Conservation (phyloP, 1,284 basidiomycete genomes). For the Irpex sp. region DNA sequence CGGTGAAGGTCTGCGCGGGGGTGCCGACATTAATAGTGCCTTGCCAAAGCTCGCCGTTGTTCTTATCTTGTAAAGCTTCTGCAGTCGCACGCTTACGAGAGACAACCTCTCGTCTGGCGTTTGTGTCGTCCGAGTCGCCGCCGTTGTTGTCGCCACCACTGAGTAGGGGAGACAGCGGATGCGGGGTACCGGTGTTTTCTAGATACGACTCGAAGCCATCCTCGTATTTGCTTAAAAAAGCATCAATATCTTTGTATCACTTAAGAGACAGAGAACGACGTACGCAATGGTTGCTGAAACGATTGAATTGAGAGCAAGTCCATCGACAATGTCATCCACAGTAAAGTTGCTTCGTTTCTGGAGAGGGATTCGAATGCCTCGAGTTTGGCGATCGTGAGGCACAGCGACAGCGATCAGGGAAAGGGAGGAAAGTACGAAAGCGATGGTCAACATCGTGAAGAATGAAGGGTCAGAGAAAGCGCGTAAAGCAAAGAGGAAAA, state of each 20-base stretch:
- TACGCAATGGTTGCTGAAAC: not conserved
- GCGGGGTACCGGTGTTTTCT: slow-evolving; percentile 10
- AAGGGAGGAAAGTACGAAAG: slow-evolving; percentile 3
- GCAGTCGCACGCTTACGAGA: not conserved
- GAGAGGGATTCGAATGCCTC: slow-evolving; percentile 1
- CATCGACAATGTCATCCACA: not conserved
- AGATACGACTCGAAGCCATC: slow-evolving; percentile 8
- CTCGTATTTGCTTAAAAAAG: slow-evolving; percentile 8
- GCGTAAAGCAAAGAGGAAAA: not conserved
- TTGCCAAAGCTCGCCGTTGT: slow-evolving; percentile 30
- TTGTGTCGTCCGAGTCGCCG: not conserved
- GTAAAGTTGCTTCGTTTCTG: slow-evolving; percentile 2
- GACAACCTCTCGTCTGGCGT: not conserved
- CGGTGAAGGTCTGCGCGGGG: slow-evolving; percentile 22
- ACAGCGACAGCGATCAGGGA: slow-evolving; percentile 1
- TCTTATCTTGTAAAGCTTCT: slow-evolving; percentile 18
- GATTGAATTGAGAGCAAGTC: not conserved
- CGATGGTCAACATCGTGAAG: slow-evolving; percentile 18
- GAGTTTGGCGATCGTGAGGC: not conserved
- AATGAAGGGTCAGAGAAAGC: not conserved
- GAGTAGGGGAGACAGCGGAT: not conserved
- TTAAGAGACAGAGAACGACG: not conserved
- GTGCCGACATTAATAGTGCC: slow-evolving; percentile 40
- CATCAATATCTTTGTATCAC: not conserved
- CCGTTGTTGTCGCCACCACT: not conserved